Percentiles rank a stretch among this genome's conserved stretches.
These are phyloP conservation scores for Hypoxylon sp. DNA, from an alignment of 2,329 filamentous ascomycete species.

Conservation along the genomic window DNA sequence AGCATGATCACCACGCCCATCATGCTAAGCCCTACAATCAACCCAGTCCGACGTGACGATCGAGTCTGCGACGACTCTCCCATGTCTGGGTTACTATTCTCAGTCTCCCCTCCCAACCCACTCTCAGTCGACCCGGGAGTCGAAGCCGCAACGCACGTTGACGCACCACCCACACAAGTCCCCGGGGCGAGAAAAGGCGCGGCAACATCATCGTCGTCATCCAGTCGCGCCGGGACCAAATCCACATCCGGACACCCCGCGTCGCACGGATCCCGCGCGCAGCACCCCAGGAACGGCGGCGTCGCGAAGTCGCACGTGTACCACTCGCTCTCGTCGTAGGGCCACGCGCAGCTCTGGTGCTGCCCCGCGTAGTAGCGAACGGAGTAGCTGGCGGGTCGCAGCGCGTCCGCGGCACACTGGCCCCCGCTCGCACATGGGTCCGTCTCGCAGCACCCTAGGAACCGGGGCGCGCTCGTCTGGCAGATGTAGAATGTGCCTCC, in stretches of 20 bases:
- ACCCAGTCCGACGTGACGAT: conserved; percentile 8
- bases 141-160: background rate
- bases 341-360: conserved; percentile 43
- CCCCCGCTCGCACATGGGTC: conserved; percentile 48
- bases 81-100: background rate
- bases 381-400: conserved; percentile 45
- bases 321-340: conserved; percentile 42
- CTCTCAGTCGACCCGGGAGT: conserved; percentile 7
- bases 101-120: background rate
- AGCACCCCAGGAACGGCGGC: conserved; percentile 51
- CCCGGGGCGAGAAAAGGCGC: conserved; percentile 27
- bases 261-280: conserved; percentile 48
- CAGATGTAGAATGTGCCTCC: conserved; percentile 50
- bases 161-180: background rate
- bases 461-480: conserved; percentile 39
- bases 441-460: conserved; percentile 52
- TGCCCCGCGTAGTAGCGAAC: conserved; percentile 43
- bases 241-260: conserved; percentile 44
- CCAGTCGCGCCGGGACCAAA: conserved; percentile 41
- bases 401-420: conserved; percentile 44
- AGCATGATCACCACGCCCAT: conserved; percentile 33
- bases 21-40: conserved; percentile 33
- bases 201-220: conserved; percentile 29
- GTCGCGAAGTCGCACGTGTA: conserved; percentile 46
- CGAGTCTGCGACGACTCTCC: background rate